Conservation (phyloP, 2,329 filamentous ascomycete species). For the Exophiala oligosperma region DNA sequence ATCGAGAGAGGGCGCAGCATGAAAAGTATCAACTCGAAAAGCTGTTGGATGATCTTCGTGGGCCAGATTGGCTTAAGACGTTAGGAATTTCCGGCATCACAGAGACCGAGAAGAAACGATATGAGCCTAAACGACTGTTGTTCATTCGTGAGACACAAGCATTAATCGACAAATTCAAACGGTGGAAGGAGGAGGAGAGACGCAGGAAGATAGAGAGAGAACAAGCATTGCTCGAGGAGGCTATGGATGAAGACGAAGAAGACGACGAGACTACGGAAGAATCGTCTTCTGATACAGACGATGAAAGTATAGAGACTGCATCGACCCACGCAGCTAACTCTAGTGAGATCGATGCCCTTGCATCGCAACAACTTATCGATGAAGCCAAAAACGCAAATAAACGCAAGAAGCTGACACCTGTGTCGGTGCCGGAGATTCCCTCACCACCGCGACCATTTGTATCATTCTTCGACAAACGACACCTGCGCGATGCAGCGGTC, state of each 20-base stretch:
- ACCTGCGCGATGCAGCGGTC: conserved; percentile 78
- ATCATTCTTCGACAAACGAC: conserved; percentile 82
- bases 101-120: conserved; percentile 81
- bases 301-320: conserved; percentile 15
- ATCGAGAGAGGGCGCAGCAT: conserved; percentile 65
- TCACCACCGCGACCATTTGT: conserved; percentile 64
- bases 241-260: conserved; percentile 32
- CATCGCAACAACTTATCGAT: conserved; percentile 72
- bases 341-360: conserved; percentile 68
- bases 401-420: conserved; percentile 17
- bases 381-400: conserved; percentile 60
- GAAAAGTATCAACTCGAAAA: conserved; percentile 66
- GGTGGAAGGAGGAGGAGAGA: conserved; percentile 89
- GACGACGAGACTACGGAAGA: conserved; percentile 11
- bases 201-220: conserved; percentile 75
- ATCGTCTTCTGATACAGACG: conserved; percentile 10
- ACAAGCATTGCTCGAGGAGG: conserved; percentile 53
- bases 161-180: conserved; percentile 82
- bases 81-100: conserved; percentile 87
- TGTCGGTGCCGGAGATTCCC: conserved; percentile 18
- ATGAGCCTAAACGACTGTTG: conserved; percentile 79
- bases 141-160: conserved; percentile 81
- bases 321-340: conserved; percentile 61
- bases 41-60: conserved; percentile 77
- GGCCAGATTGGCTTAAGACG: conserved; percentile 87